phyloP scores from a whole-genome alignment of 2,329 filamentous ascomycete genomes.

The Sporothrix phasma region DNA sequence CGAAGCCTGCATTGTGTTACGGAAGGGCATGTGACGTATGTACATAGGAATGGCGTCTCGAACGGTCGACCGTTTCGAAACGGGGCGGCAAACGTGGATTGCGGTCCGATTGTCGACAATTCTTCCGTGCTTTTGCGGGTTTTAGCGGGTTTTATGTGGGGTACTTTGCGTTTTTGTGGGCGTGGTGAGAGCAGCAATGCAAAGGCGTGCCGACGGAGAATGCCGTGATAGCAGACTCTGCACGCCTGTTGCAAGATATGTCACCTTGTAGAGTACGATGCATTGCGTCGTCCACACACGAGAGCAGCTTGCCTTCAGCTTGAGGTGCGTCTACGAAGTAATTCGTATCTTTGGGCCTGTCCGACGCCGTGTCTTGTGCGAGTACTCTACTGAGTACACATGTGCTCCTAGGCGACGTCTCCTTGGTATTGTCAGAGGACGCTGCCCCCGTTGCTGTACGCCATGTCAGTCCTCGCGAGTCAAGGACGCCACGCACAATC shows the following conservation, averaged over 20 bases:
- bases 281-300: no score
- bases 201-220: not conserved
- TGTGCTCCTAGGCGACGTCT: not conserved
- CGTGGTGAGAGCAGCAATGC: not conserved
- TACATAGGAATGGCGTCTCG: no score
- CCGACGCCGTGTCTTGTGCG: not conserved
- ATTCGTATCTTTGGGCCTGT: not conserved
- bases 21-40: no score
- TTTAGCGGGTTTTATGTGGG: not conserved
- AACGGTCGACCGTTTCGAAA: slow-evolving; percentile 1
- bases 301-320: not conserved
- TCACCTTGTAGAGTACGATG: no score
- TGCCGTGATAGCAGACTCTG: not conserved
- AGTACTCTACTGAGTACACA: no score
- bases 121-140: not conserved
- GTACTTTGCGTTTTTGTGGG: not conserved
- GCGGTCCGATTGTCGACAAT: not conserved
- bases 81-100: not conserved
- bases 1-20: slow-evolving; percentile 3
- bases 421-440: no score
- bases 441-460: no score
- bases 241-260: no score
- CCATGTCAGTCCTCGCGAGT: no score
- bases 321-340: not conserved
- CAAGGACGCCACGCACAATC: no score